Evolutionary conservation across 768 basidiomycete genomes (phyloP), one percentile per base, ranked within the genome.

Genomic region (Dioszegia aurantiaca): DNA sequence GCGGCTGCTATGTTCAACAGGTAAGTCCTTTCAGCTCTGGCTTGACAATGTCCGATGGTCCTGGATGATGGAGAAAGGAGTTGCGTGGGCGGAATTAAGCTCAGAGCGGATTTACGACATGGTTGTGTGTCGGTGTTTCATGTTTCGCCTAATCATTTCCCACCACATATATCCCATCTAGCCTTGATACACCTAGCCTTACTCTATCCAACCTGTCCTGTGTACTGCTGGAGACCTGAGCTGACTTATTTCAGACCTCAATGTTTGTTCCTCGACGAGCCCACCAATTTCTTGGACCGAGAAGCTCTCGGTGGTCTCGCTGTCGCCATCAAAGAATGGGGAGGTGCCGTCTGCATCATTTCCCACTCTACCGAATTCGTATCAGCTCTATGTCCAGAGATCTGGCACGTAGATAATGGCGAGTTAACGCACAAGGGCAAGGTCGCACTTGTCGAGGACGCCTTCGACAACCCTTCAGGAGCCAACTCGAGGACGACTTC

Each of bases 221-320:
- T 6, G 14, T 33, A 33, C 33, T 6, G 6, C 33, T 33, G 14
- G 8, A 26, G 6, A 27, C 24, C 12, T 54, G 59, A 63, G 36
- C 51, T 40, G 21, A 36, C 14, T 27, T 8, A 16, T 2, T 4
- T 11, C 26, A 53, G 67, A 61, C 70, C 68, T 26, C 70, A 70
- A 66, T 73, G 70, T 63, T 58, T 69, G 17, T 73, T 72, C 67
- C 82, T 90, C 31, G 90, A 92, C 74, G 89, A 91, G 77, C 90
- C 90, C 33, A 94, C 89, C 74, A 97, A 98, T 79, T 97, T 97
- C 82, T 83, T 97, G 80, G 92, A 95, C 76, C 86, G 93, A 64
- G 93, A 97, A 77, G 91, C 92, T 21, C 81, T 97, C 16, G 70
- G 93, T 64, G 93, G 94, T 59, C 80, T 98, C 40, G 91, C 93